phyloP scores from a whole-genome alignment of 441 rosid genomes.

The Gossypium trilobum region DNA sequence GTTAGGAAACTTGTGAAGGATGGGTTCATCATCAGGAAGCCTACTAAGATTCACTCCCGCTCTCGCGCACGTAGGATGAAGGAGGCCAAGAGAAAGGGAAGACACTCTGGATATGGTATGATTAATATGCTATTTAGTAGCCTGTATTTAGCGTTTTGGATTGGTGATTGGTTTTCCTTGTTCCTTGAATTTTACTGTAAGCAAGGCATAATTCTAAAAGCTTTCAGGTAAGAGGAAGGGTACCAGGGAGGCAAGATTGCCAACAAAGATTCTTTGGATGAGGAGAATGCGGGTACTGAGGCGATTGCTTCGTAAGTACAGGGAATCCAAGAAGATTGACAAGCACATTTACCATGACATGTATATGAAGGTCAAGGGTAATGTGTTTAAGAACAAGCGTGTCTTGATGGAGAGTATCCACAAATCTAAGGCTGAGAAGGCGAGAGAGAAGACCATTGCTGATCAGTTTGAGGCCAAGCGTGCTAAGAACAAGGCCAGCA shows the following conservation, averaged over 20 bases:
- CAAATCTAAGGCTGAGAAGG: conserved; percentile 75
- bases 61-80: conserved; percentile 83
- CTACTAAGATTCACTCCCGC: conserved; percentile 89
- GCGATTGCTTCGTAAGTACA: too few species aligned
- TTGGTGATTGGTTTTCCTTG: background rate
- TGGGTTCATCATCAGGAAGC: conserved; percentile 88
- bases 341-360: conserved; percentile 79
- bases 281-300: too few species aligned
- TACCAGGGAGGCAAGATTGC: conserved; percentile 82
- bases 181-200: background rate
- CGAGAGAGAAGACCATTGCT: conserved; percentile 68
- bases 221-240: conserved; percentile 74
- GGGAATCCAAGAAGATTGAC: conserved; percentile 49
- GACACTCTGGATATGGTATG: conserved; percentile 85
- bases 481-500: conserved; percentile 76
- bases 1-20: conserved; percentile 89
- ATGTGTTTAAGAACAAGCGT: conserved; percentile 75
- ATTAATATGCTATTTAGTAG: background rate
- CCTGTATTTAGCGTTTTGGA: background rate
- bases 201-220: background rate
- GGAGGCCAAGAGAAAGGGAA: conserved; percentile 84
- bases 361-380: conserved; percentile 86
- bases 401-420: conserved; percentile 80
- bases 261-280: conserved; percentile 71
- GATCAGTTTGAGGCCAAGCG: conserved; percentile 83